Evolutionary conservation across 2,329 filamentous ascomycete species (phyloP), one percentile per base, ranked within the genome.

Genomic region (Aspergillus alliaceus): DNA sequence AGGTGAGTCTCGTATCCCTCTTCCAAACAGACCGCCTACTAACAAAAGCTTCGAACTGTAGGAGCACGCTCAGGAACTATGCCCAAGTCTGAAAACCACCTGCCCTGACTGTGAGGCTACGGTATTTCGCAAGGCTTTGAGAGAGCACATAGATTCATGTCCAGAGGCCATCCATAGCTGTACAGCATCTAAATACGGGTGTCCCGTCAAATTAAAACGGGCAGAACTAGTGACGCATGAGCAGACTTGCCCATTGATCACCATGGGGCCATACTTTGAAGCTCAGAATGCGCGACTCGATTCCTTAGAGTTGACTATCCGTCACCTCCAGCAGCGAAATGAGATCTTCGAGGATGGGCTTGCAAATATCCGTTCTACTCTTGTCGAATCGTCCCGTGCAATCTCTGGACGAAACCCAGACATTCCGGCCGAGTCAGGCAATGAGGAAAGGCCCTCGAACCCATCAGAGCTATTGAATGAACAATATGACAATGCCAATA

Each of bases 191-290:
- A 73, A 73, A 58, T 79, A 75, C 53, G 78, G 78, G n/a, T 80
- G 79, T 57, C 67, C 65, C 4, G 67, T 72, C 39, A 74, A 71
- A 37, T 63, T 75, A 60, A 73, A 70, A 59, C 69, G 70, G 12
- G 67, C 69, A 22, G 71, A 75, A 18, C 65, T 75, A 31, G 71
- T 74, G 39, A 70, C 75, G 40, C 80, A 84, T 61, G 74, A 79
- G 49, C 70, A 74, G 50, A 68, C 69, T 27, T 88, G 85, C 64
- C 76, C 80, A 0, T 75, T 86, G 46, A 77, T 82, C 11, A 72
- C 77, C 5, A 73, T 80, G 56, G 70, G 72, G 0, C 77, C 79
- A 18, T 77, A 77, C 51, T 72, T 80, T 22, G 72, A 78, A 46
- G 70, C 67, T 14, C 78, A 80, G 56, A 74, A 77, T 25, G 66